These are phyloP conservation scores for Arabis hirsuta DNA, from an alignment of 345 rosid species.

Conservation along the genomic window DNA sequence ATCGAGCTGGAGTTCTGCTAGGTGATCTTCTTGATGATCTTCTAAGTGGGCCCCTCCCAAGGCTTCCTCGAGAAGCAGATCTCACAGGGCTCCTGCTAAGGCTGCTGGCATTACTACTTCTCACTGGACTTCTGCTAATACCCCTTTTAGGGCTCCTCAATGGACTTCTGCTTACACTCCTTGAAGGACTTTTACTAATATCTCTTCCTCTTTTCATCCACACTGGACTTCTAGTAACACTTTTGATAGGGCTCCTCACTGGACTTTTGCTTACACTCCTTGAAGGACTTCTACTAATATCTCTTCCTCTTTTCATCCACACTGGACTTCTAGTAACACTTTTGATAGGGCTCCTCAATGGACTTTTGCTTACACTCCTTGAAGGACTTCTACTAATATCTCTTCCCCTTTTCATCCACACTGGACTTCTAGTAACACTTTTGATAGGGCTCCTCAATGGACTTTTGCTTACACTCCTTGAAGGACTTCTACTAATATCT, in stretches of 20 bases:
- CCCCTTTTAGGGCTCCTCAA: constrained; percentile 50
- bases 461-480: constrained; percentile 54
- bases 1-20: constrained; percentile 53
- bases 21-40: constrained; percentile 32
- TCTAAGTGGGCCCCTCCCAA: constrained; percentile 46
- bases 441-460: constrained; percentile 52
- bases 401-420: constrained; percentile 33
- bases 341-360: constrained; percentile 46
- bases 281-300: constrained; percentile 55
- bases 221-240: constrained; percentile 58
- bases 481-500: constrained; percentile 54
- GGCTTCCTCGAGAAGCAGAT: constrained; percentile 34
- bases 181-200: constrained; percentile 55
- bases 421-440: constrained; percentile 58
- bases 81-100: constrained; percentile 56
- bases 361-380: constrained; percentile 54
- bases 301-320: constrained; percentile 31
- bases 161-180: constrained; percentile 56
- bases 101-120: constrained; percentile 55
- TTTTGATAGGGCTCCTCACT: constrained; percentile 49
- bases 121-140: constrained; percentile 55
- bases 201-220: constrained; percentile 30
- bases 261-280: constrained; percentile 57
- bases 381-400: constrained; percentile 55
- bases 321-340: constrained; percentile 58